phyloP scores from a whole-genome alignment of 805 yeast species.

The Jamesozyma lodderae region DNA sequence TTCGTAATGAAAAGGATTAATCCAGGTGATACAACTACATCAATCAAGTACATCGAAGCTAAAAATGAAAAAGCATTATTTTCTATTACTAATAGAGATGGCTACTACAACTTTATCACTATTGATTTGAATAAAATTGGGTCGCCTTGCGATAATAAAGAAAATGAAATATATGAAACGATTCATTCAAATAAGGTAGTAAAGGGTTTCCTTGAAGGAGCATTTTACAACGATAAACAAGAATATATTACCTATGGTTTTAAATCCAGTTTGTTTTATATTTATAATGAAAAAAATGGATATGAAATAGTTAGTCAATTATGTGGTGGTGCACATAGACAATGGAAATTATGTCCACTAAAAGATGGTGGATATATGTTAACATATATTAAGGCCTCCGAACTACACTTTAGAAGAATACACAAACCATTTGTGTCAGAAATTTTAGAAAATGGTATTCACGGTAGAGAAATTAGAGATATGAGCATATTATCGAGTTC shows the following conservation, averaged over 20 bases:
- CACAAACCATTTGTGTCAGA: slow-evolving; percentile 22
- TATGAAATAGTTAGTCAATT: slow-evolving; percentile 56
- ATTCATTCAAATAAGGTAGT: slow-evolving; percentile 54
- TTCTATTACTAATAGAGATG: slow-evolving; percentile 57
- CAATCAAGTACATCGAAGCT: slow-evolving; percentile 35
- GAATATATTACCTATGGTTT: slow-evolving; percentile 70
- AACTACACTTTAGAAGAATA: slow-evolving; percentile 34
- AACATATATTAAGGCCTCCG: slow-evolving; percentile 50
- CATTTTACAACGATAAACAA: slow-evolving; percentile 34
- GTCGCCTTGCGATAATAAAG: not conserved
- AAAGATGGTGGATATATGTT: slow-evolving; percentile 34
- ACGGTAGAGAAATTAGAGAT: slow-evolving; percentile 86
- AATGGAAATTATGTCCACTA: slow-evolving; percentile 49
- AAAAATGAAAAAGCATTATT: slow-evolving; percentile 18
- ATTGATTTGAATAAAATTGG: slow-evolving; percentile 17
- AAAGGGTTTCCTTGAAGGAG: slow-evolving; percentile 78
- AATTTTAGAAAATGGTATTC: slow-evolving; percentile 54
- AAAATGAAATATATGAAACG: slow-evolving; percentile 11
- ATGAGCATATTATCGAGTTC: slow-evolving; percentile 42
- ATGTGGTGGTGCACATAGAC: slow-evolving; percentile 90
- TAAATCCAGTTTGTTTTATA: slow-evolving; percentile 64
- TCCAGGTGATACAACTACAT: slow-evolving; percentile 62
- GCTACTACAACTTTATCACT: slow-evolving; percentile 42
- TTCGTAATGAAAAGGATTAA: slow-evolving; percentile 38
- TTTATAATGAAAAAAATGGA: slow-evolving; percentile 76